A percentile compares a stretch with the other conserved stretches of the same genome.
Evolutionary conservation across 163 green algal genomes (phyloP).

Genomic region (Chloromonas sp.): DNA sequence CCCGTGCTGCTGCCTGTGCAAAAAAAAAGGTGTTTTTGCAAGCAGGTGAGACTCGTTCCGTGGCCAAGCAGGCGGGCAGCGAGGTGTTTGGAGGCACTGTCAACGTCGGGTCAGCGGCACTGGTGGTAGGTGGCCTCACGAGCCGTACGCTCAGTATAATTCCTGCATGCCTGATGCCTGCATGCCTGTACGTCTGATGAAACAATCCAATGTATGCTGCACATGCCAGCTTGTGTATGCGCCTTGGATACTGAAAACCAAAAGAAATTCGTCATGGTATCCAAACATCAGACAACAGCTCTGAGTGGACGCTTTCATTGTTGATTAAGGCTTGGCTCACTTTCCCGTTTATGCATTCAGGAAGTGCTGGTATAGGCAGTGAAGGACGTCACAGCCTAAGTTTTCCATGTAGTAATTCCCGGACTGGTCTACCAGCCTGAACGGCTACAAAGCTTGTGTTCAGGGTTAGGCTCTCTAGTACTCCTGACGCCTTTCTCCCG

Average conservation of each 20-base stretch:
- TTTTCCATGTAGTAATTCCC: too few relatives aligned
- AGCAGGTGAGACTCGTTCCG: constrained; percentile 35
- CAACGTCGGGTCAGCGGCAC: constrained; percentile 17
- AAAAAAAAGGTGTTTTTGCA: background rate
- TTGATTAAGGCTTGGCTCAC: too few relatives aligned
- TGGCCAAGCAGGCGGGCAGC: constrained; percentile 26
- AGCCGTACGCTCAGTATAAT: background rate
- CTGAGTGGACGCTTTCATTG: background rate
- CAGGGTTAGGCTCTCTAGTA: too few relatives aligned
- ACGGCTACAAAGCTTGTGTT: too few relatives aligned
- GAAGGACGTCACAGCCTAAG: too few relatives aligned
- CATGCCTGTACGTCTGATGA: background rate
- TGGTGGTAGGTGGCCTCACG: constrained; percentile 7
- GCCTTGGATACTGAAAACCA: background rate
- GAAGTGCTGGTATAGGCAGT: too few relatives aligned
- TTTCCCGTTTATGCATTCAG: too few relatives aligned
- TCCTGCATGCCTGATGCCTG: too few relatives aligned
- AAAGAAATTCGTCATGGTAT: background rate
- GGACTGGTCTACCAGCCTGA: too few relatives aligned
- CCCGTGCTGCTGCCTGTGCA: too few relatives aligned
- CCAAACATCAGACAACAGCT: background rate
- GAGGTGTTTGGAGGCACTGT: constrained; percentile 45
- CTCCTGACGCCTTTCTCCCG: background rate
- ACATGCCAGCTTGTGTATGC: background rate
- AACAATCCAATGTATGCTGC: background rate